phyloP scores from a whole-genome alignment of 129 eudicot species.

The Flaveria linearis region DNA sequence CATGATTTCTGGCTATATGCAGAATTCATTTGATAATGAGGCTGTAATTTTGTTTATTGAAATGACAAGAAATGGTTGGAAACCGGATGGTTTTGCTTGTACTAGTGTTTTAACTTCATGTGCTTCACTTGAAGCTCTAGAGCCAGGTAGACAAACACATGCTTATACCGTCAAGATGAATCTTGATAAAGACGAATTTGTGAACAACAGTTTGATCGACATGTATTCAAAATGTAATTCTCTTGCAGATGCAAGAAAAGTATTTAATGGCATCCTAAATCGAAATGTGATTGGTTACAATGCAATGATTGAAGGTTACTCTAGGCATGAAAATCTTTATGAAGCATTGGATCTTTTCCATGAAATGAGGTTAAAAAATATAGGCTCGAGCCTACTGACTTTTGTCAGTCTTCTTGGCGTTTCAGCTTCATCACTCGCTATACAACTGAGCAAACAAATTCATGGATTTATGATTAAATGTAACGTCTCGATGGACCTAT shows the following conservation, averaged over 20 bases:
- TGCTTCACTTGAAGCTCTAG: conserved; percentile 59
- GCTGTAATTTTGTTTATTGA: conserved; percentile 50
- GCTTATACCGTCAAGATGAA: conserved; percentile 51
- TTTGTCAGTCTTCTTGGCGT: conserved; percentile 70
- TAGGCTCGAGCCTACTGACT: conserved; percentile 58
- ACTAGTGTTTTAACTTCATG: conserved; percentile 62
- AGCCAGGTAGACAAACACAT: conserved; percentile 63
- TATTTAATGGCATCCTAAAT: conserved; percentile 33
- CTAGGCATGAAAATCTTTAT: conserved; percentile 42
- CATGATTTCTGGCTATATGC: conserved; percentile 80
- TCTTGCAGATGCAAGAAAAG: conserved; percentile 53
- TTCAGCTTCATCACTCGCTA: conserved; percentile 49
- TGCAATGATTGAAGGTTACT: conserved; percentile 76
- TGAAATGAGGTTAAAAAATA: conserved; percentile 52
- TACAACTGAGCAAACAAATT: conserved; percentile 57
- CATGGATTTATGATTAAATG: conserved; percentile 50
- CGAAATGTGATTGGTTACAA: conserved; percentile 53
- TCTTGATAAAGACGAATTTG: conserved; percentile 58
- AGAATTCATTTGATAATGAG: conserved; percentile 48
- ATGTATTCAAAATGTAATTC: conserved; percentile 71
- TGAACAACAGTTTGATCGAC: conserved; percentile 58
- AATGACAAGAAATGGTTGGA: conserved; percentile 61
- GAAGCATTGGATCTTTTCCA: conserved; percentile 62
- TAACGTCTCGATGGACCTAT: conserved; percentile 41
- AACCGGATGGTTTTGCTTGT: conserved; percentile 67